Evolutionary conservation across 169 alveolate species (phyloP).

Genomic region (Eimeria tenella): DNA sequence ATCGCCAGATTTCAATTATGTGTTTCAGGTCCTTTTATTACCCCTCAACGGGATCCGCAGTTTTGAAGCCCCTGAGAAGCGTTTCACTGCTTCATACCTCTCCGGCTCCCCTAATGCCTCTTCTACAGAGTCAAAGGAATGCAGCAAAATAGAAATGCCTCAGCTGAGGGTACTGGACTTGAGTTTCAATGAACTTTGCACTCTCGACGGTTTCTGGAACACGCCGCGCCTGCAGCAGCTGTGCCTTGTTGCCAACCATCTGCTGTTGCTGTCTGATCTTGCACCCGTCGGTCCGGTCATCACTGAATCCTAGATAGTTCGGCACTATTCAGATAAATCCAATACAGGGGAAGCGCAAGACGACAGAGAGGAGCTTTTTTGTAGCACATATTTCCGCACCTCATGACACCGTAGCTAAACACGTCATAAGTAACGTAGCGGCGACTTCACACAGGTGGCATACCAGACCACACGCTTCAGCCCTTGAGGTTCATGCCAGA

Average conservation of each 20-base stretch:
- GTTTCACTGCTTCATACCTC: background rate
- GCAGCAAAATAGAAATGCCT: slow-evolving; percentile 49
- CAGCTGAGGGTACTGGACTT: slow-evolving; percentile 67
- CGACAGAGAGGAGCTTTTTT: too few relatives aligned
- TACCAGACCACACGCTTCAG: too few relatives aligned
- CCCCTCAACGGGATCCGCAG: slow-evolving; percentile 64
- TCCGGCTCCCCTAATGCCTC: background rate
- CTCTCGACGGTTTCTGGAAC: slow-evolving; percentile 64
- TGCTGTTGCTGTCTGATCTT: slow-evolving; percentile 71
- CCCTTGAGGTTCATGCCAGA: too few relatives aligned
- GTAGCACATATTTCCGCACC: too few relatives aligned
- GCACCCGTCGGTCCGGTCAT: slow-evolving; percentile 69
- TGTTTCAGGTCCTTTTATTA: slow-evolving; percentile 20
- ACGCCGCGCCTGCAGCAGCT: slow-evolving; percentile 73
- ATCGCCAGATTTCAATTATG: too few relatives aligned
- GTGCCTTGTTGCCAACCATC: slow-evolving; percentile 68
- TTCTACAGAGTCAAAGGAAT: background rate
- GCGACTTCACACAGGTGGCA: too few relatives aligned
- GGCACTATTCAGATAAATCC: background rate
- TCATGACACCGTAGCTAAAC: too few relatives aligned
- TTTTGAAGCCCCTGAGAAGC: slow-evolving; percentile 53
- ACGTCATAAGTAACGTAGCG: too few relatives aligned
- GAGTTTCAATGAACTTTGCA: slow-evolving; percentile 64
- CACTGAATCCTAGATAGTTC: background rate
- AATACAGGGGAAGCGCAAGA: background rate